Evolutionary conservation across 306 rosid genomes (phyloP).

Genomic region (Luffa acutangula): DNA sequence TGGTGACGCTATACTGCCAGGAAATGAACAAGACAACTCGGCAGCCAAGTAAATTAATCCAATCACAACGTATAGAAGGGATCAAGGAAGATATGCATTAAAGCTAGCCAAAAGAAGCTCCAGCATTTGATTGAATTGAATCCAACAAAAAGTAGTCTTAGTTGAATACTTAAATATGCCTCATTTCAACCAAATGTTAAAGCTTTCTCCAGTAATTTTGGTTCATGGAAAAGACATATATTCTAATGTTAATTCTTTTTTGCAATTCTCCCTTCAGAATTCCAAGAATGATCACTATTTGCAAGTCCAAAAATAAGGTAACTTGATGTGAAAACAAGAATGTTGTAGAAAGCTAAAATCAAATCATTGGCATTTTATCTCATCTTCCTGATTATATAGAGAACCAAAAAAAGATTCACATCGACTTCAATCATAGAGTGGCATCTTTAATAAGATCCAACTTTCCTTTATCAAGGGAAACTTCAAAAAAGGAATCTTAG

Average conservation of each 20-base stretch:
- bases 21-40: conserved; percentile 22
- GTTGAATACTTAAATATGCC: neutral
- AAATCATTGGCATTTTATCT: neutral
- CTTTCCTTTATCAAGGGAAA: neutral
- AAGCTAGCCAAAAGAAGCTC: neutral
- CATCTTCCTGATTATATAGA: neutral
- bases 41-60: conserved; percentile 8
- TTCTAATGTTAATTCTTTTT: neutral
- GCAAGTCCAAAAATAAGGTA: neutral
- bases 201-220: conserved; percentile 1
- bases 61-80: conserved; percentile 14
- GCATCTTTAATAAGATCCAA: neutral
- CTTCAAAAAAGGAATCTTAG: neutral
- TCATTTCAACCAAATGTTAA: neutral
- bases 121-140: neutral
- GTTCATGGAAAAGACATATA: neutral
- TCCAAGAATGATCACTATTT: no score
- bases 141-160: neutral
- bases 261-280: neutral
- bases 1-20: conserved; percentile 32
- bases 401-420: neutral
- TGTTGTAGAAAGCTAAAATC: neutral
- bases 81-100: conserved; percentile 8
- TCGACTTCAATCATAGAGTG: neutral
- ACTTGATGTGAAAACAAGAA: neutral